Conservation (phyloP, 1,139 yeast species). For the Hanseniaspora gamundiae region DNA sequence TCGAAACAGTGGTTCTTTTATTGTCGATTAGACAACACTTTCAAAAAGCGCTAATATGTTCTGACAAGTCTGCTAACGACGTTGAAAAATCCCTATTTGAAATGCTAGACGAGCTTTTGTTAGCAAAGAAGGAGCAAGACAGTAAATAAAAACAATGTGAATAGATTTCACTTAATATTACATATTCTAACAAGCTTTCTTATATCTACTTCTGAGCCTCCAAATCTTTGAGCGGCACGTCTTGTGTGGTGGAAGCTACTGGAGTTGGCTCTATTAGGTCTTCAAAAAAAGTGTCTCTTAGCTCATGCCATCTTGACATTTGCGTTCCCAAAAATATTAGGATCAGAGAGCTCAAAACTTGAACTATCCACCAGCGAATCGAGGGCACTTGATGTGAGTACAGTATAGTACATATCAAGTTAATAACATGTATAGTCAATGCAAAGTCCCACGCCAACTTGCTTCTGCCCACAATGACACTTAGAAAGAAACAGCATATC, state of each 20-base stretch:
- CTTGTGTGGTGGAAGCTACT: slow-evolving; percentile 5
- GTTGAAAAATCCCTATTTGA: slow-evolving; percentile 15
- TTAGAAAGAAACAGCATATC: slow-evolving; percentile 67
- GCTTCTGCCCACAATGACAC: slow-evolving; percentile 80
- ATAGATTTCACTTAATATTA: background rate
- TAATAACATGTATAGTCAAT: slow-evolving; percentile 71
- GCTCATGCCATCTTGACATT: slow-evolving; percentile 78
- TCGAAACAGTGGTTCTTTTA: slow-evolving; percentile 19
- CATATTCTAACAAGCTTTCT: background rate
- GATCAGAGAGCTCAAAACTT: slow-evolving; percentile 50
- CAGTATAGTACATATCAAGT: slow-evolving; percentile 43
- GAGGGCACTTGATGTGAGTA: slow-evolving; percentile 13
- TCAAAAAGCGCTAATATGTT: slow-evolving; percentile 14
- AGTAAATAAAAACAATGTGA: background rate
- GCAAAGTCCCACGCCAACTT: slow-evolving; percentile 96
- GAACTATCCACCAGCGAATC: slow-evolving; percentile 90
- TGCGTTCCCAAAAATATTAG: slow-evolving; percentile 76
- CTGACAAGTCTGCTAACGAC: slow-evolving; percentile 8
- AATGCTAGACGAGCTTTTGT: slow-evolving; percentile 12
- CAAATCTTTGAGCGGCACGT: slow-evolving; percentile 18
- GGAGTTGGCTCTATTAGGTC: slow-evolving; percentile 47
- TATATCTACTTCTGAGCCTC: slow-evolving; percentile 21
- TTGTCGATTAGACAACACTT: slow-evolving; percentile 20
- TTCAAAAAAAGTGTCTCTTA: slow-evolving; percentile 80
- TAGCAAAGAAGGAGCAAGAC: background rate